phyloP scores from a whole-genome alignment of 2,329 filamentous ascomycete genomes.

The Fusarium sambucinum region DNA sequence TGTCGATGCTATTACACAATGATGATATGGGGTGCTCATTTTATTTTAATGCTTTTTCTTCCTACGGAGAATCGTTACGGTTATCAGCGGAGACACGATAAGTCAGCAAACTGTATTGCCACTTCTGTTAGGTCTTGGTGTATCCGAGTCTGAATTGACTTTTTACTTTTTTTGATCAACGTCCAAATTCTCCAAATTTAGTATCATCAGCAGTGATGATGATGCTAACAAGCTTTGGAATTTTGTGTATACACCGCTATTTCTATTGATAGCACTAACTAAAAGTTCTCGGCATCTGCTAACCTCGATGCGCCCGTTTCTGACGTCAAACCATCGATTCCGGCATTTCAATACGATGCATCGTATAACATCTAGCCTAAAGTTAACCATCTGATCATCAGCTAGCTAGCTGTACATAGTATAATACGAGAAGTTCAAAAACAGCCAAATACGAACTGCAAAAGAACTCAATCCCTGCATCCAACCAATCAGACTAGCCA shows the following conservation, averaged over 20 bases:
- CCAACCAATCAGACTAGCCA: not conserved
- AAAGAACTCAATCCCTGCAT: not conserved
- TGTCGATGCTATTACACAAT: not conserved
- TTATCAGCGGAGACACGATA: not conserved
- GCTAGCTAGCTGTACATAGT: not conserved
- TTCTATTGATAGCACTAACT: not conserved
- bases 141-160: not conserved
- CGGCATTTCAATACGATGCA: not conserved
- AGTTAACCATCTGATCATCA: not conserved
- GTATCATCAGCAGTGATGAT: not conserved
- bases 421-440: not conserved
- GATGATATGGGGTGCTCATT: not conserved
- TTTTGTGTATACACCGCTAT: not conserved
- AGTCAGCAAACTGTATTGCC: not conserved
- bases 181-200: not conserved
- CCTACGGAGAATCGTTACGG: not conserved
- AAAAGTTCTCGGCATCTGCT: not conserved
- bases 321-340: not conserved
- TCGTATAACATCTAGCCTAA: not conserved
- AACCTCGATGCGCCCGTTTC: not conserved
- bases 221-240: not conserved
- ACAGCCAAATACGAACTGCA: not conserved
- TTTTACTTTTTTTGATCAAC: not conserved
- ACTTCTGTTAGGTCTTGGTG: not conserved
- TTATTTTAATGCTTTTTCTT: not conserved